Percentiles rank a stretch among this genome's conserved stretches.
phyloP scores from a whole-genome alignment of 75 land plant species.

The Cupressus sempervirens region DNA sequence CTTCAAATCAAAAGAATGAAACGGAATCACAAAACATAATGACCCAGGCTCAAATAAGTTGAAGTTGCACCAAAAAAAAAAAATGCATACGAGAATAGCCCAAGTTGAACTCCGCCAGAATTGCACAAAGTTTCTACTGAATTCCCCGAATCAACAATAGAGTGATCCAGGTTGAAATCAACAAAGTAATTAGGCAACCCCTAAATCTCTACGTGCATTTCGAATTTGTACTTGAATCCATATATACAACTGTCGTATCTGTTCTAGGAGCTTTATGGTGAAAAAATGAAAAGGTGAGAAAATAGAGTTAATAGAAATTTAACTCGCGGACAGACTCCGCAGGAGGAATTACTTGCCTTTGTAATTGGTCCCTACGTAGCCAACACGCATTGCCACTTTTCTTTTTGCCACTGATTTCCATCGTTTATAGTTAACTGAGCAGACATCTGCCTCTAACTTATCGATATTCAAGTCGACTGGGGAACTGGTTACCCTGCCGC shows the following conservation, averaged over 20 bases:
- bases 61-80: no score
- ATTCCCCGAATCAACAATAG: no score
- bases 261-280: not conserved
- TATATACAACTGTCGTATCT: not conserved
- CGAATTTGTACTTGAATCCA: not conserved
- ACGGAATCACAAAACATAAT: not conserved
- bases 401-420: constrained; percentile 67
- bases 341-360: constrained; percentile 40
- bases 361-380: constrained; percentile 83
- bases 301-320: not conserved
- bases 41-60: not conserved
- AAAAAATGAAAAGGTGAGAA: not conserved
- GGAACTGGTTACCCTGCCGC: not conserved
- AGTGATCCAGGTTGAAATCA: no score
- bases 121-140: no score
- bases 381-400: constrained; percentile 91
- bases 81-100: no score
- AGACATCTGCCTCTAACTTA: not conserved
- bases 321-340: not conserved
- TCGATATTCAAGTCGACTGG: not conserved
- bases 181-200: no score
- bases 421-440: not conserved
- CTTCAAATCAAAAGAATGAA: not conserved
- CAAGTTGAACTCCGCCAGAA: no score
- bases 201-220: no score